Evolutionary conservation across 495 filamentous ascomycete genomes (phyloP).

Genomic region (Penicillium lagena): DNA sequence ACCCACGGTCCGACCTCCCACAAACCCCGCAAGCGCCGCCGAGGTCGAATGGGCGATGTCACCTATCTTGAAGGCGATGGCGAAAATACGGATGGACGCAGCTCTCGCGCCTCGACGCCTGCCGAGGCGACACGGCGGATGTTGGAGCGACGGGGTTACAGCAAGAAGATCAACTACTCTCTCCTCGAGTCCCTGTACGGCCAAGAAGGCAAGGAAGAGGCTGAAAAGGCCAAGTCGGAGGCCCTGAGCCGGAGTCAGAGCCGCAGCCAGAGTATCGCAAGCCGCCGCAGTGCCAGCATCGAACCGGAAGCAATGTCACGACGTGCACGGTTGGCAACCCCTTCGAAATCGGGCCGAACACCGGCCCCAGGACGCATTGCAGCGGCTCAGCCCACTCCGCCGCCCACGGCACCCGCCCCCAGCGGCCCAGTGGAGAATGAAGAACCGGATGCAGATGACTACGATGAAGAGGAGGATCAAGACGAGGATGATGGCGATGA

Average conservation of each 20-base stretch:
- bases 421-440: slow-evolving; percentile 5
- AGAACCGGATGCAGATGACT: slow-evolving; percentile 16
- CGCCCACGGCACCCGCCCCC: slow-evolving; percentile 5
- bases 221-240: slow-evolving; percentile 24
- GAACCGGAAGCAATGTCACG: slow-evolving; percentile 20
- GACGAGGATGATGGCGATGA: slow-evolving; percentile 25
- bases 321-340: slow-evolving; percentile 12
- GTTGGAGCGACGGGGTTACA: slow-evolving; percentile 64
- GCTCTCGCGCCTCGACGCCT: slow-evolving; percentile 42
- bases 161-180: slow-evolving; percentile 80
- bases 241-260: slow-evolving; percentile 29
- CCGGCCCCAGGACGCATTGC: slow-evolving; percentile 2
- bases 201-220: slow-evolving; percentile 20
- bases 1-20: slow-evolving; percentile 38
- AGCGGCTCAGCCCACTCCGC: slow-evolving; percentile 11
- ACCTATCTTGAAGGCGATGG: slow-evolving; percentile 40
- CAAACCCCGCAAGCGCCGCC: slow-evolving; percentile 41
- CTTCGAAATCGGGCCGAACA: slow-evolving; percentile 11
- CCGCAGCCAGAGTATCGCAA: slow-evolving; percentile 32
- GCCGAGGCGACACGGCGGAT: slow-evolving; percentile 70
- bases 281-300: slow-evolving; percentile 32
- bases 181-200: slow-evolving; percentile 47
- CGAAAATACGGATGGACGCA: slow-evolving; percentile 30
- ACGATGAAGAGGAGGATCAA: slow-evolving; percentile 28
- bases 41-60: slow-evolving; percentile 44